phyloP scores from a whole-genome alignment of 306 rosid species.

The Carpinus fangiana region DNA sequence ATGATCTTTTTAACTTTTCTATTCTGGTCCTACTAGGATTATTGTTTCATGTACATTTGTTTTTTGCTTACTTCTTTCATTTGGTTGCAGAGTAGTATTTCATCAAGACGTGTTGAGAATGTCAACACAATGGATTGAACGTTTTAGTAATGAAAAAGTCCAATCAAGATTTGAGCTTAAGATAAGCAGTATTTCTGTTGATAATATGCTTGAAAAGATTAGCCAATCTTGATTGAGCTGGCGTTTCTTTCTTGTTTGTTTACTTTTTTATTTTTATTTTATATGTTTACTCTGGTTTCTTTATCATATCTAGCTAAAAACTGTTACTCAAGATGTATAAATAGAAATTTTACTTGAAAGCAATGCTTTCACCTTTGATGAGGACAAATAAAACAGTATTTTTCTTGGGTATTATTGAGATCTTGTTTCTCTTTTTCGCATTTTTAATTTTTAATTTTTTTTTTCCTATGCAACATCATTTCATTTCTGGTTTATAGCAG shows the following conservation, averaged over 20 bases:
- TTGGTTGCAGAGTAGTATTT: neutral
- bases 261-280: neutral
- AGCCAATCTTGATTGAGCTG: constrained; percentile 12
- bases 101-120: neutral
- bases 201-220: constrained; percentile 27
- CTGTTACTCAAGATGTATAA: neutral
- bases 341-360: neutral
- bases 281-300: neutral
- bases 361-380: neutral
- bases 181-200: constrained; percentile 25
- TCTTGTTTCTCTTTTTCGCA: neutral
- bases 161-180: constrained; percentile 24
- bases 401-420: neutral
- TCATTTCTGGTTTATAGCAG: neutral
- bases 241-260: neutral
- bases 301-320: neutral
- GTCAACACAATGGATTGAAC: neutral
- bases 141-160: constrained; percentile 3
- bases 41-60: neutral
- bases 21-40: neutral
- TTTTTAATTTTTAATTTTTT: too few species aligned
- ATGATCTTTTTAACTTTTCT: neutral
- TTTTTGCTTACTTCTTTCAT: neutral
- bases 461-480: neutral
- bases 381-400: neutral